Base-by-base conservation (phyloP, 441 rosid genomes). In the Omphalea diandra region DNA sequence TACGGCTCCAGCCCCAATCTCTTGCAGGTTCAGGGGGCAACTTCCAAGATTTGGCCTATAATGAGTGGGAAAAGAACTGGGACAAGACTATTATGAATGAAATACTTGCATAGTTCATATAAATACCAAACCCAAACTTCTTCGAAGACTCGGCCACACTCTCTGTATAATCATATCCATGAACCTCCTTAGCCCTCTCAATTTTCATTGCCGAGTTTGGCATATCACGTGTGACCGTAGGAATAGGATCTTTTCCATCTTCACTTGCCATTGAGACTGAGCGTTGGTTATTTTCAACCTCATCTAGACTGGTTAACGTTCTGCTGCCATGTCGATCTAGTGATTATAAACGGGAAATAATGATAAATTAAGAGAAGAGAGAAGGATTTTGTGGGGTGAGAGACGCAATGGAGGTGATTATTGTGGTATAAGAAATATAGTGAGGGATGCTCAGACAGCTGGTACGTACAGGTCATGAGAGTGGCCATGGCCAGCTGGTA, bases 31-130 rank as follows among this genome's bases (percentile, higher is more conserved):
- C 76, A 1, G 76, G 44, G 7, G 79, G 81, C 36, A 10, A 6
- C 2, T 64, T 24, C n/a, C n/a, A 26, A 57, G 35, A 81, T 77
- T 57, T 84, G 79, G 73, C 84, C 68, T 49, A 86, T 80, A 71
- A 84, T 77, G n/a, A 88, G 86, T 14, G 93, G 83, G 68, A 88
- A 86, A 38, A 86, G 77, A 0, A 84, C 61, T 0, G 93, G 93
- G 31, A 86, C 36, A 9, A 88, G 76, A 57, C 66, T 72, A 1
- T 83, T 77, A 41, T 80, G 81, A 57, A 88, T 63, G 38, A 84
- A 84, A 70, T 84, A 77, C 29, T 90, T 74, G 73, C 90, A 82
- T 1, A 84, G 61, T 29, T 77, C 88, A 35, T 86, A 83, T 41
- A 80, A 72, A 72, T 78, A 83, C 93, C 93, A 88, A 14, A 61